Base-by-base conservation (phyloP, 108 stramenopile genomes). In the Discostella stelligeroides region DNA sequence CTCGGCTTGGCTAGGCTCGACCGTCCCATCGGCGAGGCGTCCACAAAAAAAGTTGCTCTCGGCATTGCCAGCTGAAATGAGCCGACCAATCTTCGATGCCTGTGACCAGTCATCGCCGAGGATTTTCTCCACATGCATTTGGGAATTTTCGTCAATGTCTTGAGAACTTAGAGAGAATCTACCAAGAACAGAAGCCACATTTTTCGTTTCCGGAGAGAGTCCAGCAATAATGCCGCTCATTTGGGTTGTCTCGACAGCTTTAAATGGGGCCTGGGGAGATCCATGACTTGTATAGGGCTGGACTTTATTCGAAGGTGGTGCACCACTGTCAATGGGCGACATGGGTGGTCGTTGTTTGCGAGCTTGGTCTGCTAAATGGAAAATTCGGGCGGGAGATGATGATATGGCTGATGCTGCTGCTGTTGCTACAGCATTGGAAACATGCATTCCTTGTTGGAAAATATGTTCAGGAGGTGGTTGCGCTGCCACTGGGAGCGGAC, bases 81-180 rank as follows among this genome's bases (percentile, higher is more conserved):
- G 63, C 37, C 72, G 45, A 20, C 60, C 47, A 59, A 75, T 75
- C n/a, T 65, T 49, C 10, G 73, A 66, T 34, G 64, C 65, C 47
- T 66, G 65, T 15, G 73, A 75, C 73, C 73, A 75, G 12, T 65
- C 63, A 66, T 79, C 67, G 14, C 58, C 47, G 17, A 79, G 77
- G 18, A 79, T 79, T 60, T 71, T 66, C 58, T 71, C 65, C n/a
- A 79, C 64, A 18, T 69, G 69, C 70, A 79, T 71, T 20, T 64
- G 58, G 8, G 77, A 70, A n/a, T 70, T 61, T 62, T 71, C 77
- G 40, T 77, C 55, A 0, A 37, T 15, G 6, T 56, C 13, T 53
- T 18, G 68, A 77, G 47, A 58, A 46, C 29, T 66, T 62, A 21
- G 46, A 34, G 63, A 63, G 28, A 63, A 63, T 9, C 63, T 47